Evolutionary conservation across 345 rosid species (phyloP), one percentile per base, ranked within the genome.

Genomic region (Rhodomyrtus tomentosa): DNA sequence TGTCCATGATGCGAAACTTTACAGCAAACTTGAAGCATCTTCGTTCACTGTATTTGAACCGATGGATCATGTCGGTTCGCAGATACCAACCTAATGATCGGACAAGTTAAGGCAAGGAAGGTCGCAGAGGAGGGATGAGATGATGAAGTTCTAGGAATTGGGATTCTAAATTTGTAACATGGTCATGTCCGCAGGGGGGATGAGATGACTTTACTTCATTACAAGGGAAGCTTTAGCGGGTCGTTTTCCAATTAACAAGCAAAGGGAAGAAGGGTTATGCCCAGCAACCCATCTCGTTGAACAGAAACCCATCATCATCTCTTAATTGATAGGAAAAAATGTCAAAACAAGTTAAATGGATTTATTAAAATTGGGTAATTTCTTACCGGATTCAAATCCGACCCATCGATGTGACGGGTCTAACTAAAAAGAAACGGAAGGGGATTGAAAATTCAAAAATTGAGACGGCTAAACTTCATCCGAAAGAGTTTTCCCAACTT

Each of bases 31-130:
- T 14, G 7, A 6, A 56, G 68, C 32, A 2, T 56, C 16, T 5
- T n/a, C 0, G 16, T 16, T 56, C 14, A 1, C 5, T 0, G 8
- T 27, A 2, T 56, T 56, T 56, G 0, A n/a, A 56, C 3, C 0
- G 16, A n/a, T 0, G 1, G 2, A 58, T 58, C 36, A n/a, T 14
- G 0, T 11, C 18, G 18, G 18, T 12, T 13, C 7, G 4, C 4
- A 58, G 18, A 5, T n/a, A 1, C 1, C 2, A 4, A 12, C 18
- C 36, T 58, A n/a, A 58, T n/a, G 36, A 58, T 2, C 32, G 7
- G 10, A n/a, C n/a, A n/a, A 56, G 1, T 55, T 55, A 24, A 55
- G 59, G 15, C 32, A 5, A 55, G 62, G 62, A 11, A 58, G 18
- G 68, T 12, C 5, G 29, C 5, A 4, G 68, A 58, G 68, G 0